A percentile compares a stretch with the other conserved stretches of the same genome.
phyloP scores from a whole-genome alignment of 2,329 filamentous ascomycete genomes.

The Phyllosticta citriasiana region DNA sequence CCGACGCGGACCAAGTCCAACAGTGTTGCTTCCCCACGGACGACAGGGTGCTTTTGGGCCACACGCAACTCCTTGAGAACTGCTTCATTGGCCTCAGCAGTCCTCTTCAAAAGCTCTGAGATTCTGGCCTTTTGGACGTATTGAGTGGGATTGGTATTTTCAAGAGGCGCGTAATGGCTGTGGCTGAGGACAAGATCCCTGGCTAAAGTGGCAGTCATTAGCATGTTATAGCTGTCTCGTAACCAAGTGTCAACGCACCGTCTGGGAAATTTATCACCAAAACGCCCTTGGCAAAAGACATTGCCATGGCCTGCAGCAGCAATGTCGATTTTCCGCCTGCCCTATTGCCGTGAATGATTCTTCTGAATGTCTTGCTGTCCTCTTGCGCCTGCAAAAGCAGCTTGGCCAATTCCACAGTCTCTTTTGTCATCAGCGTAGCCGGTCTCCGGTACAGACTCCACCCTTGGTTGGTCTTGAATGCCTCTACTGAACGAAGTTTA shows the following conservation, averaged over 20 bases:
- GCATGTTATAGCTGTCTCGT: background rate
- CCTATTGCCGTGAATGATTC: conserved; percentile 63
- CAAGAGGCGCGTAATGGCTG: conserved; percentile 68
- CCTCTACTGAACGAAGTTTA: conserved; percentile 70
- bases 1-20: conserved; percentile 56
- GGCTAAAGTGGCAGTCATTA: conserved; percentile 37
- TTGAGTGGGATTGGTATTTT: conserved; percentile 40
- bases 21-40: conserved; percentile 52
- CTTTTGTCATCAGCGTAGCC: conserved; percentile 64
- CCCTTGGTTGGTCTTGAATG: conserved; percentile 81
- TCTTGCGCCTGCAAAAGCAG: conserved; percentile 45
- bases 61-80: conserved; percentile 48
- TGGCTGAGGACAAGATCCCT: conserved; percentile 72
- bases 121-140: conserved; percentile 76
- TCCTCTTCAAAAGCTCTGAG: conserved; percentile 61
- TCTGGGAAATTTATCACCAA: conserved; percentile 84
- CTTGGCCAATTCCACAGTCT: conserved; percentile 63
- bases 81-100: conserved; percentile 59
- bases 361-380: conserved; percentile 44
- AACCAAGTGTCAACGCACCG: conserved; percentile 45
- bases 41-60: conserved; percentile 45
- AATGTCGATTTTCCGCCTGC: conserved; percentile 80
- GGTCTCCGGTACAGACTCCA: conserved; percentile 83
- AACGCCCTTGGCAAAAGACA: conserved; percentile 76
- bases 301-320: conserved; percentile 71